Conservation (phyloP, 805 yeast genomes). For the Yamadazyma tumulicola region DNA sequence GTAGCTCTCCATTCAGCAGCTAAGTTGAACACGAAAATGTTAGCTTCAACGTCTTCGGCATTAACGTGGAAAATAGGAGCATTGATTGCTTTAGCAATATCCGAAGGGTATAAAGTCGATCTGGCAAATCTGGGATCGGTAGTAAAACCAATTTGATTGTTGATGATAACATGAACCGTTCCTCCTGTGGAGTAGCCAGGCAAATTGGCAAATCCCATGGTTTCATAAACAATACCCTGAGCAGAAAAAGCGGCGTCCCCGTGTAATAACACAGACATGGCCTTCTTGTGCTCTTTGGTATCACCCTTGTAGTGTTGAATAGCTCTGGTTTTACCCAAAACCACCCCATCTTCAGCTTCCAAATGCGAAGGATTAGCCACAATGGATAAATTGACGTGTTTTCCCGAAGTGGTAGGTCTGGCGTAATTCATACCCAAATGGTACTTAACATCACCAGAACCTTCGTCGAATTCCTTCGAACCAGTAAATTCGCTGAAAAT, state of each 20-base stretch:
- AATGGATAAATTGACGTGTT: conserved; percentile 87
- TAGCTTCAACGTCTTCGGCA: conserved; percentile 96
- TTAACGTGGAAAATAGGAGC: conserved; percentile 99
- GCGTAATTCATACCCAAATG: conserved; percentile 99
- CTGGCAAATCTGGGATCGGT: conserved; percentile 97
- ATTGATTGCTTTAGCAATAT: conserved; percentile 91
- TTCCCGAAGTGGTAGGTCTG: conserved; percentile 98
- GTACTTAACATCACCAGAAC: conserved; percentile 98
- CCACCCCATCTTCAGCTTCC: conserved; percentile 99
- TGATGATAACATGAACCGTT: conserved; percentile 91
- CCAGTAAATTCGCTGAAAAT: conserved; percentile 96
- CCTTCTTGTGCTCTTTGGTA: conserved; percentile 76
- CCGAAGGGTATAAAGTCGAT: conserved; percentile 97
- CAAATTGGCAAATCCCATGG: conserved; percentile 88
- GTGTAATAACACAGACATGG: conserved; percentile 88
- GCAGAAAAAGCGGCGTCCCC: conserved; percentile 99
- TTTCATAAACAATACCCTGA: conserved; percentile 98
- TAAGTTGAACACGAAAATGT: conserved; percentile 84
- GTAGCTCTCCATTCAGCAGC: conserved; percentile 99
- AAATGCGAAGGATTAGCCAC: conserved; percentile 99
- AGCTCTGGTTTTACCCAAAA: conserved; percentile 96
- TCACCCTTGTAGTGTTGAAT: conserved; percentile 89
- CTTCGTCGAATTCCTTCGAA: conserved; percentile 85
- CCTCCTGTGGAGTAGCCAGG: conserved; percentile 99
- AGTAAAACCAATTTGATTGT: conserved; percentile 99